Conservation (phyloP, 2,329 filamentous ascomycete genomes). For the Microsporum ferrugineum region DNA sequence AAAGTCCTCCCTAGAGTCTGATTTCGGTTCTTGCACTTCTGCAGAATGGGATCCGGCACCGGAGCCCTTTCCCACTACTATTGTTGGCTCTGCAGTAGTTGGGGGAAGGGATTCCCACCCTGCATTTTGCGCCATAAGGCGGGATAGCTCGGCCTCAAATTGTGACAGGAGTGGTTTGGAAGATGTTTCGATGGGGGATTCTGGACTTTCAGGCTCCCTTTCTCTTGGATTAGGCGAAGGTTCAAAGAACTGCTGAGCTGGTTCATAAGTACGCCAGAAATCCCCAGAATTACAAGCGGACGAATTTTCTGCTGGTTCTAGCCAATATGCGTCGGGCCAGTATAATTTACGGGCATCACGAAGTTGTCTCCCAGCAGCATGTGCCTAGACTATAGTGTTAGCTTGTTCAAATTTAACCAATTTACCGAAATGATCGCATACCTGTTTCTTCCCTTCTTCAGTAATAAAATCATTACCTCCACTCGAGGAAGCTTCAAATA, state of each 20-base stretch:
- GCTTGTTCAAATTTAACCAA: neutral
- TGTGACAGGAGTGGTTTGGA: constrained; percentile 27
- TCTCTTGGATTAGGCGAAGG: neutral
- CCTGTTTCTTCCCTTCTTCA: constrained; percentile 18
- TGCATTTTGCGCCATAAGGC: constrained; percentile 18
- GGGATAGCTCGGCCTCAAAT: constrained; percentile 32
- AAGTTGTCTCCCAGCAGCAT: neutral
- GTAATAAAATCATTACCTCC: constrained; percentile 9
- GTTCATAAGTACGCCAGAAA: constrained; percentile 7
- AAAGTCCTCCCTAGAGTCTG: neutral
- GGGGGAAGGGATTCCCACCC: constrained; percentile 8
- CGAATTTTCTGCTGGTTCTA: neutral
- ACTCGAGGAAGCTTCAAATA: neutral
- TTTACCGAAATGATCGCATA: constrained; percentile 7
- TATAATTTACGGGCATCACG: neutral
- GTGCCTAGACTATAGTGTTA: neutral
- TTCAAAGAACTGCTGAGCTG: neutral
- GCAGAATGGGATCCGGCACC: neutral
- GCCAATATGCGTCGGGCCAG: neutral
- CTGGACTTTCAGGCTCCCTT: constrained; percentile 14
- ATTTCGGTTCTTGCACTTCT: constrained; percentile 5
- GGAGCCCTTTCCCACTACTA: neutral
- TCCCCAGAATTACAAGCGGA: neutral
- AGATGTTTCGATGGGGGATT: constrained; percentile 15
- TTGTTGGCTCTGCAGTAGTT: constrained; percentile 5